phyloP scores from a whole-genome alignment of 345 rosid genomes.

The Psidium guajava region DNA sequence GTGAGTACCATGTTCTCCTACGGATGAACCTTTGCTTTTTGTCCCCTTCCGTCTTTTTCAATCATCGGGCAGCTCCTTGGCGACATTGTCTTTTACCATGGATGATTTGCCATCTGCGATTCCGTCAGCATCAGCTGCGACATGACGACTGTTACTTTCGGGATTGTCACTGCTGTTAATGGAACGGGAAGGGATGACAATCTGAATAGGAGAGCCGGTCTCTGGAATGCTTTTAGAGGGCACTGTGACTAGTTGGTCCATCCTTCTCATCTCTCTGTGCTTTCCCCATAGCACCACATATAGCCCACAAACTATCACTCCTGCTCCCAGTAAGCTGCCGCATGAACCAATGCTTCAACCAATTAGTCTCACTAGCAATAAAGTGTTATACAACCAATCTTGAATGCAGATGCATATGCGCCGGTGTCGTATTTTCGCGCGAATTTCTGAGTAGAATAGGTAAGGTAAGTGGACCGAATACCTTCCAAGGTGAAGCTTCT shows the following conservation, averaged over 20 bases:
- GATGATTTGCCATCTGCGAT: neutral
- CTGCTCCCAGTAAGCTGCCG: slow-evolving; percentile 36
- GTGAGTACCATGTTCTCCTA: neutral
- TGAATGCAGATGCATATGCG: neutral
- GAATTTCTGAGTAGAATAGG: neutral
- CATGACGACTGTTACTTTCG: neutral
- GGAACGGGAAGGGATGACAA: neutral
- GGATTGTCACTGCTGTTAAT: neutral
- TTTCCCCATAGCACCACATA: slow-evolving; percentile 54
- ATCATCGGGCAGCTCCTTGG: neutral
- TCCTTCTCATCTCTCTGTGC: slow-evolving; percentile 16
- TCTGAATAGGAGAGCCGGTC: neutral
- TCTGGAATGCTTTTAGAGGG: neutral
- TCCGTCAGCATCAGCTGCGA: neutral
- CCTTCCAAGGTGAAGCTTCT: slow-evolving; percentile 22
- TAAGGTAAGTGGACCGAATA: neutral
- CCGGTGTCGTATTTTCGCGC: neutral
- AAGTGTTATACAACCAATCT: neutral
- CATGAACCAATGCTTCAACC: neutral
- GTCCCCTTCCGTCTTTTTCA: neutral
- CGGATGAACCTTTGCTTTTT: neutral
- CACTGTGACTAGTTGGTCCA: neutral
- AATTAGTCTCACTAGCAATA: neutral
- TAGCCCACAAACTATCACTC: slow-evolving; percentile 28
- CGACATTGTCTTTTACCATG: neutral